phyloP scores from a whole-genome alignment of 768 basidiomycete species.

The Naganishia vishniacii region DNA sequence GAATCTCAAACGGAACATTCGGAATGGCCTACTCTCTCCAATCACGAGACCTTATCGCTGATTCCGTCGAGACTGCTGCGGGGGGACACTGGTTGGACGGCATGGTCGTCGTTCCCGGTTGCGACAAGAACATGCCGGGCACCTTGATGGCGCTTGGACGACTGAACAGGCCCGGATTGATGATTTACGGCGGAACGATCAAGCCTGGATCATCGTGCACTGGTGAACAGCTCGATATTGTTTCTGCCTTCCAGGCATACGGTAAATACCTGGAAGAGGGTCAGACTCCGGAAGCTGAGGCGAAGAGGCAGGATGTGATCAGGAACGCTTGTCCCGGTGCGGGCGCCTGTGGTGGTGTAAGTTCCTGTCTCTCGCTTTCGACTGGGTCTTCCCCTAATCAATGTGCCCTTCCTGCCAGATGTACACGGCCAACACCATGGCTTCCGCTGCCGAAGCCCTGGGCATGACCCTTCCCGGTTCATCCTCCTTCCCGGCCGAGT shows the following conservation, averaged over 20 bases:
- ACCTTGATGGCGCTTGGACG: conserved; percentile 95
- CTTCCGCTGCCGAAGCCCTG: conserved; percentile 85
- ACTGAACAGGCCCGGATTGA: conserved; percentile 88
- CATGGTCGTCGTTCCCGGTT: conserved; percentile 93
- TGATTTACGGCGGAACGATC: conserved; percentile 97
- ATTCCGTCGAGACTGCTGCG: conserved; percentile 90
- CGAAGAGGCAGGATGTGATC: conserved; percentile 75
- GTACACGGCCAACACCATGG: conserved; percentile 99
- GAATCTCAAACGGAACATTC: conserved; percentile 93
- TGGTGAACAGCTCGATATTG: conserved; percentile 78
- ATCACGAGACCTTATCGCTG: conserved; percentile 94
- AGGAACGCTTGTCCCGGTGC: conserved; percentile 94
- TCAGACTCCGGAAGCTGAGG: conserved; percentile 73
- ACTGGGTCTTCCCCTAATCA: conserved; percentile 17
- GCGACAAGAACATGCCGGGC: conserved; percentile 99
- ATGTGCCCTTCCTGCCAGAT: conserved; percentile 59
- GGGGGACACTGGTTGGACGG: conserved; percentile 98
- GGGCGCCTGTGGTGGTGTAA: conserved; percentile 92
- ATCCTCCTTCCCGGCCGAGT: conserved; percentile 93
- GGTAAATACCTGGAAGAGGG: conserved; percentile 91
- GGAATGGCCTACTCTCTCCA: conserved; percentile 78
- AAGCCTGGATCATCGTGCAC: conserved; percentile 78
- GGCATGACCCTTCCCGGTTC: conserved; percentile 96
- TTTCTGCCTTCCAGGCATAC: conserved; percentile 96
- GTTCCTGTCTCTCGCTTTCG: conserved; percentile 45